Base-by-base conservation (phyloP, 345 rosid genomes). In the Eucalyptus erythrocorys region DNA sequence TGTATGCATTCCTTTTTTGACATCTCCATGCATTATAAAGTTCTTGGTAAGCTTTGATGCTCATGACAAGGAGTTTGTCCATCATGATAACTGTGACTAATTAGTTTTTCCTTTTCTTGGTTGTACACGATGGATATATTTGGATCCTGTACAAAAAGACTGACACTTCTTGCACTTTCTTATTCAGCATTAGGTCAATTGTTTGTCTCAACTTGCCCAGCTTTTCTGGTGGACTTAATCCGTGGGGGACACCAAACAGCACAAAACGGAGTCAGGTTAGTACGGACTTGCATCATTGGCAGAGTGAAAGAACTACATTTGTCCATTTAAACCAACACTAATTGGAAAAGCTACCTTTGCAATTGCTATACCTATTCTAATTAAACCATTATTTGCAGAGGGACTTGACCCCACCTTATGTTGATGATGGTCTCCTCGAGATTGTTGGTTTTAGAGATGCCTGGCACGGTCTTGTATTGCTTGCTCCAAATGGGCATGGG, bases 371-470 rank as follows among this genome's bases (percentile, higher is more conserved):
- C 87, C 40, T 48, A 51, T 1, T n/a, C 42, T 86, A 42, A 34
- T 1, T 24, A 27, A 53, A 86, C 47, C 57, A 48, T 85, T 81
- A 55, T 84, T 22, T 89, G 82, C 96, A 97, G 99, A 95, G 93
- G 92, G 93, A 91, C 88, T 91, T 94, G 90, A 96, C 99, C 89
- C 92, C 95, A 13, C 98, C 99, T 88, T 96, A 68, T n/a, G 97
- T 97, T n/a, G 97, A 97, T 88, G 99, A 96, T 93, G 97, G 95
- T 81, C 95, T 89, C 84, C 86, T 96, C 4, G 99, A 96, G 90
- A 93, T 97, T 61, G 99, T 97, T 89, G 99, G 99, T 86, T 97
- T 96, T 89, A 92, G 95, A 95, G 96, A 97, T 93, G 99, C 99
- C 87, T 97, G 99, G 99, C 99, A 97, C 89, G 98, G 98, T 88